phyloP scores from a whole-genome alignment of 805 yeast species.

The Komagataella phaffii region DNA sequence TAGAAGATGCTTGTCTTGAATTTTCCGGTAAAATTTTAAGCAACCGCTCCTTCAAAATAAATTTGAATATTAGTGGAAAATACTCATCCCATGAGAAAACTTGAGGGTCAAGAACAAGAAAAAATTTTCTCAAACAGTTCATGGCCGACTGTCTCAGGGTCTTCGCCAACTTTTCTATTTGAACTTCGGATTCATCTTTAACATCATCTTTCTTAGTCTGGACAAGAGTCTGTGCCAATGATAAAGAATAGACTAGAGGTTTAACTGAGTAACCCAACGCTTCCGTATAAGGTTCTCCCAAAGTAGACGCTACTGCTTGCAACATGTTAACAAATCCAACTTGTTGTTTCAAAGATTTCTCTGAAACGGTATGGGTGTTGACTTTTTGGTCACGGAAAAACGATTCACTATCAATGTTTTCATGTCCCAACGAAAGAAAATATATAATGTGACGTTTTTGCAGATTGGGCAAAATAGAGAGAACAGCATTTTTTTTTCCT shows the following conservation, averaged over 20 bases:
- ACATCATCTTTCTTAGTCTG: constrained; percentile 12
- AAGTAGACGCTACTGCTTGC: constrained; percentile 36
- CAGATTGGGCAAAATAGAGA: constrained; percentile 48
- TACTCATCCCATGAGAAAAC: constrained; percentile 41
- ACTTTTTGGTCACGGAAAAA: constrained; percentile 11
- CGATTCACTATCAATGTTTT: constrained; percentile 29
- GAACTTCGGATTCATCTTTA: constrained; percentile 9
- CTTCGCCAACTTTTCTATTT: constrained; percentile 30
- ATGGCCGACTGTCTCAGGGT: constrained; percentile 54
- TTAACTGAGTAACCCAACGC: constrained; percentile 36
- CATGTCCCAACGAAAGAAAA: constrained; percentile 53
- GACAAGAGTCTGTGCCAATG: constrained; percentile 34
- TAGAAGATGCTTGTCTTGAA: constrained; percentile 69
- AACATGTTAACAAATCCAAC: constrained; percentile 27
- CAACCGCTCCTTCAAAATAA: constrained; percentile 53
- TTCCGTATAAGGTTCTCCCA: constrained; percentile 43
- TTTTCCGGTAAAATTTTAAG: constrained; percentile 61
- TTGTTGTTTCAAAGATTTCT: not conserved
- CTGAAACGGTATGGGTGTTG: not conserved
- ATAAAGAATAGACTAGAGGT: constrained; percentile 44
- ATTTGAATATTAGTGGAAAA: constrained; percentile 33
- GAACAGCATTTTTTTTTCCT: constrained; percentile 59
- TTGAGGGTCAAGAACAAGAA: constrained; percentile 33
- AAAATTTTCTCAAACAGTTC: constrained; percentile 45
- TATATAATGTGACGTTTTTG: constrained; percentile 33